Percentiles rank a stretch among this genome's conserved stretches.
phyloP scores from a whole-genome alignment of 768 basidiomycete genomes.

The Hygrophoropsis aurantiaca region DNA sequence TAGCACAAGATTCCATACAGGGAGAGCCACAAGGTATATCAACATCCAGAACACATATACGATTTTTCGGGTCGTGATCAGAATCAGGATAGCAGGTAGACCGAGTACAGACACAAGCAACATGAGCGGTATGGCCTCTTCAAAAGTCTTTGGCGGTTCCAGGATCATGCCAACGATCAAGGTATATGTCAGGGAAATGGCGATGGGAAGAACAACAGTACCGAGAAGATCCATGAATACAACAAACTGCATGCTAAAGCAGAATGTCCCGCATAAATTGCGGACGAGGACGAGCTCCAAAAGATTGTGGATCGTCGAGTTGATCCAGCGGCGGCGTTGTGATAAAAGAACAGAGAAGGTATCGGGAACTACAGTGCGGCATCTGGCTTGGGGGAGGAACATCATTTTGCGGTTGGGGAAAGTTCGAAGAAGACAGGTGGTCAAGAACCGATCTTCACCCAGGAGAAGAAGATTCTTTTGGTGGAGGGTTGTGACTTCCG shows the following conservation, averaged over 20 bases:
- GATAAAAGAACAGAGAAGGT: slow-evolving; percentile 92
- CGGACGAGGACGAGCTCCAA: slow-evolving; percentile 98
- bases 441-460: slow-evolving; percentile 98
- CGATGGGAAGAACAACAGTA: slow-evolving; percentile 90
- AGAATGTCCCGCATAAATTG: slow-evolving; percentile 97
- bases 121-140: slow-evolving; percentile 92
- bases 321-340: slow-evolving; percentile 98
- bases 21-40: slow-evolving; percentile 88
- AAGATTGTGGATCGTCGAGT: slow-evolving; percentile 98
- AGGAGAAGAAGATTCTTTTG: slow-evolving; percentile 96
- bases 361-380: slow-evolving; percentile 94
- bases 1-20: slow-evolving; percentile 94
- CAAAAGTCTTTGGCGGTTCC: slow-evolving; percentile 78
- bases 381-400: slow-evolving; percentile 95
- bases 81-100: slow-evolving; percentile 87
- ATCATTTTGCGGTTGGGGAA: slow-evolving; percentile 99
- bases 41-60: slow-evolving; percentile 99
- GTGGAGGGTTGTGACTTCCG: slow-evolving; percentile 89
- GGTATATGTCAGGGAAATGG: slow-evolving; percentile 86
- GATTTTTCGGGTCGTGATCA: slow-evolving; percentile 92
- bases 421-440: slow-evolving; percentile 92
- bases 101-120: slow-evolving; percentile 89
- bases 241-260: slow-evolving; percentile 99
- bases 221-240: slow-evolving; percentile 96
- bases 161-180: slow-evolving; percentile 82